Evolutionary conservation across 225 moss, liverwort and hornwort genomes (phyloP).

Genomic region (Sphagnum tenellum): DNA sequence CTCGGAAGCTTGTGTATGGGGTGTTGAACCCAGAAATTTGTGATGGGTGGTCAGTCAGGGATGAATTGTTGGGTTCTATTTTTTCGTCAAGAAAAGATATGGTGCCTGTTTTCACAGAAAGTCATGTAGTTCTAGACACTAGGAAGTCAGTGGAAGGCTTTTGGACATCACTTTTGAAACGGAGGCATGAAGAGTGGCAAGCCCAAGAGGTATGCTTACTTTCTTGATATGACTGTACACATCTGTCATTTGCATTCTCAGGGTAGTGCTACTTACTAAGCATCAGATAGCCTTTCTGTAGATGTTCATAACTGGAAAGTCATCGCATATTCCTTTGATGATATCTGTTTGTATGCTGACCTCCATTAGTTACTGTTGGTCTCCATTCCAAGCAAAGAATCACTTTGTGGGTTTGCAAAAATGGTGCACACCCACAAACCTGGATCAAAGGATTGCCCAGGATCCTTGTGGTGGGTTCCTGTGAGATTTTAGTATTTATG

Average conservation of each 20-base stretch:
- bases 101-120: slow-evolving; percentile 32
- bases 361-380: not conserved
- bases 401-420: not conserved
- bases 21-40: slow-evolving; percentile 25
- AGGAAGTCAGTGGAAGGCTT: slow-evolving; percentile 32
- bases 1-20: slow-evolving; percentile 24
- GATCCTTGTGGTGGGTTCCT: not conserved
- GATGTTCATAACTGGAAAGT: too few species aligned
- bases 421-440: too few species aligned
- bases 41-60: slow-evolving; percentile 13
- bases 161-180: slow-evolving; percentile 41
- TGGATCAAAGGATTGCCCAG: too few species aligned
- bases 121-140: slow-evolving; percentile 19
- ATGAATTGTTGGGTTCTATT: slow-evolving; percentile 30
- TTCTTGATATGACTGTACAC: too few species aligned
- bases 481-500: not conserved
- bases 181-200: slow-evolving; percentile 46
- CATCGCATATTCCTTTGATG: too few species aligned
- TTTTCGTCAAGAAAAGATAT: slow-evolving; percentile 40
- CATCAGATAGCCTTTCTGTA: too few species aligned
- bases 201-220: slow-evolving; percentile 32
- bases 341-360: too few species aligned
- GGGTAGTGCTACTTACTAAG: too few species aligned
- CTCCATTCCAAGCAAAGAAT: not conserved
- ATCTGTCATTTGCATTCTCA: too few species aligned